A percentile compares a stretch with the other conserved stretches of the same genome.
phyloP scores from a whole-genome alignment of 2,329 filamentous ascomycete species.

The Chalaropsis thielavioides region DNA sequence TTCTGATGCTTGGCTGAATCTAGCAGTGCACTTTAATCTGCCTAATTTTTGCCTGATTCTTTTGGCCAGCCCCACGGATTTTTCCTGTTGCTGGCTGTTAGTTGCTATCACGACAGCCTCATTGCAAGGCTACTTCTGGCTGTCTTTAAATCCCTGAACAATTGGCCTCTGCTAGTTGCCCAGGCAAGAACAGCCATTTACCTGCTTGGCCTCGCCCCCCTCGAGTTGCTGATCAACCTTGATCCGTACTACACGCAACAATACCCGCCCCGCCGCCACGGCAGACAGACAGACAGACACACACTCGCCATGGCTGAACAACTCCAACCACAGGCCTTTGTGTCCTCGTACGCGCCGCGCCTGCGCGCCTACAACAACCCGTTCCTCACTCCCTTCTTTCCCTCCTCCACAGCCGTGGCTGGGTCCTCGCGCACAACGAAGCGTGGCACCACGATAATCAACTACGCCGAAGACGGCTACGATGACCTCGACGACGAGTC shows the following conservation, averaged over 20 bases:
- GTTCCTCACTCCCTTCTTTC: slow-evolving; percentile 70
- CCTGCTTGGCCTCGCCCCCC: not conserved
- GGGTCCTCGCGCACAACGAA: slow-evolving; percentile 71
- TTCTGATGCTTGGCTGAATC: too few relatives aligned
- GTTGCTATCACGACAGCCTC: not conserved
- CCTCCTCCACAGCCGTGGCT: slow-evolving; percentile 50
- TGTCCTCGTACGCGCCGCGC: slow-evolving; percentile 82
- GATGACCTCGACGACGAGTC: slow-evolving; percentile 65
- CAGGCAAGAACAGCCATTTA: not conserved
- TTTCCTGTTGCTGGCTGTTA: not conserved
- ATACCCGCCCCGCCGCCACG: not conserved
- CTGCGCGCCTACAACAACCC: slow-evolving; percentile 85
- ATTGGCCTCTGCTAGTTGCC: not conserved
- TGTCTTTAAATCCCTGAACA: not conserved
- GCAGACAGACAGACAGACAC: too few relatives aligned
- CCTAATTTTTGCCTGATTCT: not conserved
- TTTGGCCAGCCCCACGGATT: too few relatives aligned
- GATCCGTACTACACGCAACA: not conserved
- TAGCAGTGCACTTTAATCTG: not conserved
- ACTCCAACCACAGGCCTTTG: slow-evolving; percentile 60
- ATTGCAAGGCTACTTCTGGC: not conserved
- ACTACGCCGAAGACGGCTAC: slow-evolving; percentile 92
- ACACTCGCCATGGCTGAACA: slow-evolving; percentile 11
- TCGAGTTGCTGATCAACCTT: not conserved
- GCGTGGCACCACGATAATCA: slow-evolving; percentile 88